Conservation (phyloP, 2,329 filamentous ascomycete genomes). For the Dactylellina cionopaga region DNA sequence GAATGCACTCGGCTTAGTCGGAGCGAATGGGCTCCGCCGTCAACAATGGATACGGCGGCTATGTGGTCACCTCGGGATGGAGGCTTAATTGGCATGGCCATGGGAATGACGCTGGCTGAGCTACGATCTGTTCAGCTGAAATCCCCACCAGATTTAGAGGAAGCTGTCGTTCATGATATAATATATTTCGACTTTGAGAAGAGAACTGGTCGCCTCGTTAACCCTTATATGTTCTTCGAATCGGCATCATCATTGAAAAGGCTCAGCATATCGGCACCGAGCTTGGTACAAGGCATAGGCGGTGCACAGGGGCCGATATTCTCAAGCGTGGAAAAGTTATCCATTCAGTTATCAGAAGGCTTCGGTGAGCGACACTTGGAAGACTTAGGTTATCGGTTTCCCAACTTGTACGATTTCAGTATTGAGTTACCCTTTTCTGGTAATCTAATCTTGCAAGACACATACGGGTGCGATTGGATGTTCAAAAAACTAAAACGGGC, state of each 20-base stretch:
- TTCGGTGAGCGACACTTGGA: neutral
- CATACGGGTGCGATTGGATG: neutral
- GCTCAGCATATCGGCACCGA: neutral
- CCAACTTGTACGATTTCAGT: neutral
- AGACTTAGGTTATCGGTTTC: neutral
- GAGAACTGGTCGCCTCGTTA: neutral
- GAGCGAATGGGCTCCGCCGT: neutral
- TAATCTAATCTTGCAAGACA: neutral
- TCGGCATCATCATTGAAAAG: neutral
- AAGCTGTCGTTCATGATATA: neutral
- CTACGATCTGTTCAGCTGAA: neutral
- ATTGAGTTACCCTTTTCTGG: neutral
- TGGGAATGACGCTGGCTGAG: neutral
- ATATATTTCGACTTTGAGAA: constrained; percentile 18
- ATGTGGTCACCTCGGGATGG: constrained; percentile 1
- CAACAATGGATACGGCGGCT: neutral
- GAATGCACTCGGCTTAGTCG: constrained; percentile 1
- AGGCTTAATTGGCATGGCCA: neutral
- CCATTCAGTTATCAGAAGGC: neutral
- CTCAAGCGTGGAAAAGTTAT: neutral
- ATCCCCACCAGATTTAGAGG: neutral
- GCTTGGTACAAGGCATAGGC: neutral
- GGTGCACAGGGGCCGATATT: neutral
- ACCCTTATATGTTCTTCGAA: constrained; percentile 9
- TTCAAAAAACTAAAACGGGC: constrained; percentile 3